Percentiles rank a stretch among this genome's conserved stretches.
Evolutionary conservation across 495 filamentous ascomycete species (phyloP).

Genomic region (Mytilinidion resinicola): DNA sequence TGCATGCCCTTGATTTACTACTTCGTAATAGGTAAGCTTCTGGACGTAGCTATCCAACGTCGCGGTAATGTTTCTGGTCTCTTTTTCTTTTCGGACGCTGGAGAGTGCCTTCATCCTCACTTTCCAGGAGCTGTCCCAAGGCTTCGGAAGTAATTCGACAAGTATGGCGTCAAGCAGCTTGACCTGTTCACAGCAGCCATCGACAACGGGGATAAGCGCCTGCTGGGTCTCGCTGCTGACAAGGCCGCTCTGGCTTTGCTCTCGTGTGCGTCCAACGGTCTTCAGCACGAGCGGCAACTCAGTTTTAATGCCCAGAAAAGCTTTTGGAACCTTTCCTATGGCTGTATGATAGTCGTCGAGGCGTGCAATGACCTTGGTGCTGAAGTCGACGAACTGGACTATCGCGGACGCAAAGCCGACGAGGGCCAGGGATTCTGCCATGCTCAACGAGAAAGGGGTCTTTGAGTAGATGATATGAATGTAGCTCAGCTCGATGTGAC

Average conservation of each 20-base stretch:
- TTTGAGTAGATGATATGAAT: too few species aligned
- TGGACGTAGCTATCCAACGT: neutral
- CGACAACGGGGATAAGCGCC: neutral
- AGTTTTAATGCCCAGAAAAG: conserved; percentile 2
- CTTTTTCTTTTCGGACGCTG: neutral
- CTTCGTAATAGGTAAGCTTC: conserved; percentile 1
- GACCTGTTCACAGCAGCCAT: conserved; percentile 2
- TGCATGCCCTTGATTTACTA: too few species aligned
- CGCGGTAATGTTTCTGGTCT: neutral
- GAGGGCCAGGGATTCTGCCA: conserved; percentile 9
- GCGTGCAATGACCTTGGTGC: neutral
- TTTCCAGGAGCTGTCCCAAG: neutral
- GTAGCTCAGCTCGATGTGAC: too few species aligned
- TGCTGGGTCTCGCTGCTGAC: neutral
- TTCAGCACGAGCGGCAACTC: conserved; percentile 3
- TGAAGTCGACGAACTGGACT: conserved; percentile 10
- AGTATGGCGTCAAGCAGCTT: neutral
- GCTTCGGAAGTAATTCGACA: neutral
- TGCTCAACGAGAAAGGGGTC: neutral
- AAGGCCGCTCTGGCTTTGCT: neutral
- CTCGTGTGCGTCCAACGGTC: neutral
- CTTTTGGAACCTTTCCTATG: neutral
- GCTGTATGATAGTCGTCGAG: conserved; percentile 1
- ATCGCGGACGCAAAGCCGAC: conserved; percentile 9
- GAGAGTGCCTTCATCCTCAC: neutral